Conservation (phyloP, 2,329 filamentous ascomycete genomes). For the Phialocephala subalpina region DNA sequence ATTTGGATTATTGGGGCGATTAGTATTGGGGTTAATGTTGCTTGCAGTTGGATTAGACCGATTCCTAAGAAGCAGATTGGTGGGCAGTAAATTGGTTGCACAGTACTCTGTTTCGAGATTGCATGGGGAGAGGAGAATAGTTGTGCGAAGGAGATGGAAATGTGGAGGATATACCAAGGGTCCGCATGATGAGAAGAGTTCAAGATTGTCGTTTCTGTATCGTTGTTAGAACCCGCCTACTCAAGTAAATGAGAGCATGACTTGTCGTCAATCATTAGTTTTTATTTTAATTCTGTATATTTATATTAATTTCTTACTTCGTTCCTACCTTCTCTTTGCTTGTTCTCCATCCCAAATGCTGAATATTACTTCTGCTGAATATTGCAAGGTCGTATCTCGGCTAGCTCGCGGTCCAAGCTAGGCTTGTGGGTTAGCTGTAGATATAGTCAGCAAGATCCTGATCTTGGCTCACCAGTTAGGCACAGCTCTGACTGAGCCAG, state of each 20-base stretch:
- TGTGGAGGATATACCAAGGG: background rate
- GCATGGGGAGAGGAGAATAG: background rate
- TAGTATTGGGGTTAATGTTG: constrained; percentile 72
- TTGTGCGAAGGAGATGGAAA: too few species aligned
- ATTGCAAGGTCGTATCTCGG: too few species aligned
- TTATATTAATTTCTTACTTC: background rate
- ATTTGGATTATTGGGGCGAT: constrained; percentile 87
- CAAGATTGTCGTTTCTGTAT: constrained; percentile 4
- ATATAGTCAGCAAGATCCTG: too few species aligned
- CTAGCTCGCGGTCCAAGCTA: too few species aligned
- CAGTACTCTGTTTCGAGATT: background rate
- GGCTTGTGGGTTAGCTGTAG: too few species aligned
- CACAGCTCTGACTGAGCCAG: too few species aligned
- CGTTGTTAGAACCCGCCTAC: background rate
- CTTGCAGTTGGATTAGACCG: constrained; percentile 68
- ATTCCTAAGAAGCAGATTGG: constrained; percentile 62
- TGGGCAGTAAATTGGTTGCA: constrained; percentile 39
- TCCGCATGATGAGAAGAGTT: background rate
- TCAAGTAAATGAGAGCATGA: background rate
- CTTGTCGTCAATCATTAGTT: background rate
- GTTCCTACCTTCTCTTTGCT: too few species aligned
- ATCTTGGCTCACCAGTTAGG: too few species aligned
- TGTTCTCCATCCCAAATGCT: too few species aligned
- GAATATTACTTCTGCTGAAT: too few species aligned
- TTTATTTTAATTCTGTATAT: background rate